A percentile compares a stretch with the other conserved stretches of the same genome.
phyloP scores from a whole-genome alignment of 2,329 filamentous ascomycete genomes.

The Podosphaera fusca region DNA sequence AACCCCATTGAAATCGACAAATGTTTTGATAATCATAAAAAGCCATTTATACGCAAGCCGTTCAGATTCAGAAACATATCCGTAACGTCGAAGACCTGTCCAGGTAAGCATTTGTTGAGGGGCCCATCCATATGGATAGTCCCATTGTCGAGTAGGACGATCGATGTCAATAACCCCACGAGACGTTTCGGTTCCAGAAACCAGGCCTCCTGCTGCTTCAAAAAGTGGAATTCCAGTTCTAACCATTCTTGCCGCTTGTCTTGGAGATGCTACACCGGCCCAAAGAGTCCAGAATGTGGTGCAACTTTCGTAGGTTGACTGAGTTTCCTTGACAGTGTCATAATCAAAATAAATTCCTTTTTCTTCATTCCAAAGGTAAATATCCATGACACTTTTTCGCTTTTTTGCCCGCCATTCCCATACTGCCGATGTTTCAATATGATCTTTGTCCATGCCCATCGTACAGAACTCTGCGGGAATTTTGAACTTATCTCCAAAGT shows the following conservation, averaged over 20 bases:
- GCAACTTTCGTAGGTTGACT: constrained; percentile 66
- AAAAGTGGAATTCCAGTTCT: constrained; percentile 63
- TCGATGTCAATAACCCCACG: constrained; percentile 59
- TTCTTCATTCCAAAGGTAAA: constrained; percentile 79
- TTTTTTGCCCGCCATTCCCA: constrained; percentile 81
- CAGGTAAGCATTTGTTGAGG: constrained; percentile 97
- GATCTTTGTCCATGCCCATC: constrained; percentile 38
- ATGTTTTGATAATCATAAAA: constrained; percentile 95
- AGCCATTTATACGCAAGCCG: constrained; percentile 87
- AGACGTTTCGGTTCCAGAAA: constrained; percentile 76
- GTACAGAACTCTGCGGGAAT: constrained; percentile 67
- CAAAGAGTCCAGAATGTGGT: constrained; percentile 97
- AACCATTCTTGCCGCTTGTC: constrained; percentile 69
- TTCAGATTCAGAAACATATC: constrained; percentile 75
- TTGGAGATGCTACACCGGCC: constrained; percentile 69
- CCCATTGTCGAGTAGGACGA: constrained; percentile 90
- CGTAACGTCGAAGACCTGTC: constrained; percentile 78
- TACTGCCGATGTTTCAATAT: constrained; percentile 57
- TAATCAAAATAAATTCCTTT: constrained; percentile 98
- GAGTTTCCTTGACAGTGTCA: constrained; percentile 59
- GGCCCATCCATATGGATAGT: constrained; percentile 95
- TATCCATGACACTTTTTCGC: constrained; percentile 69
- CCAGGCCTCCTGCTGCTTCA: constrained; percentile 66
- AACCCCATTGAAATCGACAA: constrained; percentile 94
- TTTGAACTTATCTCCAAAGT: constrained; percentile 63